These are phyloP conservation scores for Mallotus nudiflorus DNA, from an alignment of 345 rosid species.

Conservation along the genomic window DNA sequence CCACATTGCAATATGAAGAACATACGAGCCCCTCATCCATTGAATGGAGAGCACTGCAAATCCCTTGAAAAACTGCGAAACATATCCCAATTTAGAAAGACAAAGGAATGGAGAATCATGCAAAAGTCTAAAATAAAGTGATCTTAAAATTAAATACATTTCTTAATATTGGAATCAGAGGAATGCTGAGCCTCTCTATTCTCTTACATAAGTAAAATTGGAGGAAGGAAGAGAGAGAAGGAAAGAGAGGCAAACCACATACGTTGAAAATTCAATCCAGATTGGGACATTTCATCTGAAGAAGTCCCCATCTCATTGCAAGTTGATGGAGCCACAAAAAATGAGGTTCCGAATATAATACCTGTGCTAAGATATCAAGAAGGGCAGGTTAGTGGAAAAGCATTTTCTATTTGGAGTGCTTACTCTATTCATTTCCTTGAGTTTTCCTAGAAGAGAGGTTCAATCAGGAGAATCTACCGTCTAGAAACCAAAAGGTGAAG, in stretches of 20 bases:
- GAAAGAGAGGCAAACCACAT: slow-evolving; percentile 28
- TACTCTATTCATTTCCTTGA: background rate
- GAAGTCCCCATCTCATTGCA: slow-evolving; percentile 55
- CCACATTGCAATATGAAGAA: slow-evolving; percentile 63
- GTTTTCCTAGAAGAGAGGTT: background rate
- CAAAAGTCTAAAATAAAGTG: background rate
- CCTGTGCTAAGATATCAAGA: slow-evolving; percentile 41
- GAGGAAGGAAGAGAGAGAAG: background rate
- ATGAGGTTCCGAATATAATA: slow-evolving; percentile 61
- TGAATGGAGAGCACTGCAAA: slow-evolving; percentile 63
- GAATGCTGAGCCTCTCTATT: slow-evolving; percentile 7
- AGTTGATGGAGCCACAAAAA: slow-evolving; percentile 66
- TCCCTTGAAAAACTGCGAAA: slow-evolving; percentile 74
- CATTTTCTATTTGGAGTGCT: background rate
- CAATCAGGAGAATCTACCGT: background rate
- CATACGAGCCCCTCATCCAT: slow-evolving; percentile 83
- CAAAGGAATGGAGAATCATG: background rate
- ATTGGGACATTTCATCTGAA: slow-evolving; percentile 57
- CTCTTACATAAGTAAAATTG: slow-evolving; percentile 3
- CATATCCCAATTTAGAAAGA: slow-evolving; percentile 9
- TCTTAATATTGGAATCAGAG: slow-evolving; percentile 13
- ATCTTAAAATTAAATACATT: background rate
- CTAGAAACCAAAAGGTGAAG: background rate
- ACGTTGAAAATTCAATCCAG: slow-evolving; percentile 74
- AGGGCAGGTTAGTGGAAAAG: slow-evolving; percentile 6